A percentile compares a stretch with the other conserved stretches of the same genome.
These are phyloP conservation scores for Pseudophaeomoniella oleicola DNA, from an alignment of 2,329 filamentous ascomycete genomes.

Conservation along the genomic window DNA sequence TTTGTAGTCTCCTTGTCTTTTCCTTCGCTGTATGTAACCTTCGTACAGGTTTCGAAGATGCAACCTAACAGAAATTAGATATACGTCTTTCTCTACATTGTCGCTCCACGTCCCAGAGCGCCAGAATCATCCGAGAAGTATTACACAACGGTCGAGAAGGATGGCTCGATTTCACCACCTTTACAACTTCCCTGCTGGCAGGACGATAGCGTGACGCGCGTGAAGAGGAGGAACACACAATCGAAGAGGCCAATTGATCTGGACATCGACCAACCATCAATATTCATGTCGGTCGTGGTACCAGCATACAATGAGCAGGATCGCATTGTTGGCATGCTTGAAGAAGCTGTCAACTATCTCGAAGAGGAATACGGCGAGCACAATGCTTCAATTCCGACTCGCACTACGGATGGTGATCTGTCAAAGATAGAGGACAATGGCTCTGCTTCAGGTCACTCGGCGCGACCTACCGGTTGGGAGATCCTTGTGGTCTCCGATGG, in stretches of 20 bases:
- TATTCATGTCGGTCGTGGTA: constrained; percentile 85
- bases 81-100: constrained; percentile 53
- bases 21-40: background rate
- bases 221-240: constrained; percentile 26
- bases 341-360: constrained; percentile 80
- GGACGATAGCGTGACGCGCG: constrained; percentile 55
- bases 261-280: constrained; percentile 55
- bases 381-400: constrained; percentile 16
- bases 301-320: constrained; percentile 92
- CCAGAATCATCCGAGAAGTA: constrained; percentile 67
- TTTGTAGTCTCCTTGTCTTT: background rate
- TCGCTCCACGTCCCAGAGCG: constrained; percentile 68
- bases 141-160: constrained; percentile 60
- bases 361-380: constrained; percentile 57
- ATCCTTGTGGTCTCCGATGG: constrained; percentile 87
- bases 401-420: constrained; percentile 16
- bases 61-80: constrained; percentile 28
- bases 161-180: constrained; percentile 39
- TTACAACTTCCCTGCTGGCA: constrained; percentile 72
- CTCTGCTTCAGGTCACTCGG: background rate
- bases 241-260: constrained; percentile 19
- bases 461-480: constrained; percentile 56
- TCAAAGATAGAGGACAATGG: constrained; percentile 8
- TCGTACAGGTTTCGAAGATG: background rate
- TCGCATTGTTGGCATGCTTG: constrained; percentile 67